These are phyloP conservation scores for Funneliformis mosseae DNA, from an alignment of 192 early-diverging fungal species.

Conservation along the genomic window DNA sequence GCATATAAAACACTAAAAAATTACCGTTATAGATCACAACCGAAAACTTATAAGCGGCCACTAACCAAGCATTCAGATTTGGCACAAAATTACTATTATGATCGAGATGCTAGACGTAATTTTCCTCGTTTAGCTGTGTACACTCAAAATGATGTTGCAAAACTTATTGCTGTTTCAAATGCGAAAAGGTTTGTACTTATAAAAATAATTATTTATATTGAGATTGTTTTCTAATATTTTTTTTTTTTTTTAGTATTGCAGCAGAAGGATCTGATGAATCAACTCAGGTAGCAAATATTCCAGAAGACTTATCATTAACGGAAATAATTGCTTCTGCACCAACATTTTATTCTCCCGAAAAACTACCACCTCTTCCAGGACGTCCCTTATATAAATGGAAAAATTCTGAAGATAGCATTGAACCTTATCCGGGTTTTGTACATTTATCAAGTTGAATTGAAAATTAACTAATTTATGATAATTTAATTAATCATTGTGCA, in stretches of 20 bases:
- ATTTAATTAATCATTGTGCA: too few relatives aligned
- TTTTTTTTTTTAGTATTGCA: slow-evolving; percentile 12
- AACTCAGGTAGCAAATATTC: slow-evolving; percentile 6
- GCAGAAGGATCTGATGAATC: slow-evolving; percentile 2
- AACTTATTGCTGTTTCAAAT: slow-evolving; percentile 54
- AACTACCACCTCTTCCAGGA: slow-evolving; percentile 59
- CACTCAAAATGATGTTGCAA: slow-evolving; percentile 75
- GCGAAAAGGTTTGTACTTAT: slow-evolving; percentile 19
- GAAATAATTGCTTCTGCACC: slow-evolving; percentile 54
- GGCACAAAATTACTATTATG: slow-evolving; percentile 86
- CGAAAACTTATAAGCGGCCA: slow-evolving; percentile 54
- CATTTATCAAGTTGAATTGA: background rate
- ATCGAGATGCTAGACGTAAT: slow-evolving; percentile 88
- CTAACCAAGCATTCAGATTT: slow-evolving; percentile 65
- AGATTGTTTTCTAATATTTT: background rate
- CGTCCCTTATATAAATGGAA: slow-evolving; percentile 53
- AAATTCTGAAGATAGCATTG: slow-evolving; percentile 39
- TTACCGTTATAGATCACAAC: slow-evolving; percentile 39
- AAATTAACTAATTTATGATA: background rate
- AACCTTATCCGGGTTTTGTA: slow-evolving; percentile 44
- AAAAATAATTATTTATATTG: background rate
- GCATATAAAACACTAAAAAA: background rate
- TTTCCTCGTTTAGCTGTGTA: slow-evolving; percentile 87
- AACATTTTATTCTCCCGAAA: slow-evolving; percentile 51
- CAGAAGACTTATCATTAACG: slow-evolving; percentile 45